phyloP scores from a whole-genome alignment of 345 rosid species.

The Lepidium africanum region DNA sequence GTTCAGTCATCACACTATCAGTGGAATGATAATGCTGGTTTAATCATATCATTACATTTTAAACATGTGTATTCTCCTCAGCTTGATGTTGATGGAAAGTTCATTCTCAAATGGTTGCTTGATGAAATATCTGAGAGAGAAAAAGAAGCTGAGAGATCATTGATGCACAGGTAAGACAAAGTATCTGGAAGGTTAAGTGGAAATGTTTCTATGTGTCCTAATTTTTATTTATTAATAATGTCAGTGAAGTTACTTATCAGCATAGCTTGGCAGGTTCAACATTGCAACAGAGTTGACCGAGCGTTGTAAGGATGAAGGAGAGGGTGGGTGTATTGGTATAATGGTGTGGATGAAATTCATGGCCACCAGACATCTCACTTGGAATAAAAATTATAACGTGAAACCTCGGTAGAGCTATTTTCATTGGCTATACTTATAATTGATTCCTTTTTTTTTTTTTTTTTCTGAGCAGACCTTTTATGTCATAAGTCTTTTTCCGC shows the following conservation, averaged over 20 bases:
- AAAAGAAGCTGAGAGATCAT: slow-evolving; percentile 61
- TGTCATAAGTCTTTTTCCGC: slow-evolving; percentile 2
- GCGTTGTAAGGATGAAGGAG: slow-evolving; percentile 50
- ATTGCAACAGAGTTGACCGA: slow-evolving; percentile 31
- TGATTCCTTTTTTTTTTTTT: not conserved
- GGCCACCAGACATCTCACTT: slow-evolving; percentile 95
- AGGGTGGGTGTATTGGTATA: slow-evolving; percentile 71
- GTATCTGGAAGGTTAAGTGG: not conserved
- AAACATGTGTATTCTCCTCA: slow-evolving; percentile 10
- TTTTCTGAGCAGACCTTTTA: not conserved
- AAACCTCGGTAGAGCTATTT: slow-evolving; percentile 70
- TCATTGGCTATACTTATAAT: not conserved
- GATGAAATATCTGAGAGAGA: slow-evolving; percentile 54
- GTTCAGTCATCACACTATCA: slow-evolving; percentile 1
- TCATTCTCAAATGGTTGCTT: slow-evolving; percentile 51
- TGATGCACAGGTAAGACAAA: slow-evolving; percentile 49
- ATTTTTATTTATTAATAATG: not conserved
- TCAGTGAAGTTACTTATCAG: slow-evolving; percentile 15
- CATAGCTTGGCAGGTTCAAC: slow-evolving; percentile 30
- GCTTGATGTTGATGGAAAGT: slow-evolving; percentile 34
- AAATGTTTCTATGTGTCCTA: not conserved
- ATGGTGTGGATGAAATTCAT: slow-evolving; percentile 99
- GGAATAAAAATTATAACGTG: slow-evolving; percentile 98
- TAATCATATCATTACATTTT: not conserved
- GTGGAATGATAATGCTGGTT: not conserved